Conservation (phyloP, 2,329 filamentous ascomycete species). For the Rasamsonia emersonii region DNA sequence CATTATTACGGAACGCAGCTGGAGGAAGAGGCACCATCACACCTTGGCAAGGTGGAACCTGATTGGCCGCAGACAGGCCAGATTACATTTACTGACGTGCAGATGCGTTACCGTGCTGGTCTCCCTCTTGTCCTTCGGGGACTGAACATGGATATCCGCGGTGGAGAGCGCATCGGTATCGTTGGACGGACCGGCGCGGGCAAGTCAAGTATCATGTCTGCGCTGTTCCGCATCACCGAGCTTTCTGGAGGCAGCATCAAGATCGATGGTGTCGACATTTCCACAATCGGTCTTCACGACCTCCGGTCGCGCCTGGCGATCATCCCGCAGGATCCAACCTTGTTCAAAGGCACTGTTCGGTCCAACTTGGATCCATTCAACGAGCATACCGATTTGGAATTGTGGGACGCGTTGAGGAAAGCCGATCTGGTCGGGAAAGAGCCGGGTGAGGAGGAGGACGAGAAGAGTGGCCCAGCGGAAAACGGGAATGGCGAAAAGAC, state of each 20-base stretch:
- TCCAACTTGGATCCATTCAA: constrained; percentile 39
- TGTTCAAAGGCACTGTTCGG: constrained; percentile 37
- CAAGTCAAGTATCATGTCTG: constrained; percentile 40
- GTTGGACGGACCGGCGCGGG: constrained; percentile 39
- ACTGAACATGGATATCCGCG: constrained; percentile 42
- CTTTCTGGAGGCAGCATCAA: constrained; percentile 31
- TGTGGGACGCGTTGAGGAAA: constrained; percentile 39
- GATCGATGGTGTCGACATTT: constrained; percentile 37
- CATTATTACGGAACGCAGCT: constrained; percentile 81
- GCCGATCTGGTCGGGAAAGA: constrained; percentile 40
- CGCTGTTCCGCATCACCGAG: constrained; percentile 37
- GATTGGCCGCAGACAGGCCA: constrained; percentile 83
- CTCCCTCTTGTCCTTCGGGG: constrained; percentile 66
- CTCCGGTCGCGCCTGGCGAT: constrained; percentile 36
- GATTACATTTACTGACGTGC: constrained; percentile 64
- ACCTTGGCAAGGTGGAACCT: constrained; percentile 60
- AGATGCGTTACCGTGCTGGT: constrained; percentile 68
- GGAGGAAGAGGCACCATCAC: constrained; percentile 80
- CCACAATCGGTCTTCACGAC: constrained; percentile 31
- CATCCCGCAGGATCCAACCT: constrained; percentile 38
- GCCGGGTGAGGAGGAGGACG: constrained; percentile 18
- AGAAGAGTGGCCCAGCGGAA: constrained; percentile 25
- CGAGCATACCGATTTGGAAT: constrained; percentile 37
- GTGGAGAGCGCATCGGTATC: constrained; percentile 41
- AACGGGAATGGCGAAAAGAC: constrained; percentile 29